phyloP scores from a whole-genome alignment of 345 rosid species.

The Populus alba region DNA sequence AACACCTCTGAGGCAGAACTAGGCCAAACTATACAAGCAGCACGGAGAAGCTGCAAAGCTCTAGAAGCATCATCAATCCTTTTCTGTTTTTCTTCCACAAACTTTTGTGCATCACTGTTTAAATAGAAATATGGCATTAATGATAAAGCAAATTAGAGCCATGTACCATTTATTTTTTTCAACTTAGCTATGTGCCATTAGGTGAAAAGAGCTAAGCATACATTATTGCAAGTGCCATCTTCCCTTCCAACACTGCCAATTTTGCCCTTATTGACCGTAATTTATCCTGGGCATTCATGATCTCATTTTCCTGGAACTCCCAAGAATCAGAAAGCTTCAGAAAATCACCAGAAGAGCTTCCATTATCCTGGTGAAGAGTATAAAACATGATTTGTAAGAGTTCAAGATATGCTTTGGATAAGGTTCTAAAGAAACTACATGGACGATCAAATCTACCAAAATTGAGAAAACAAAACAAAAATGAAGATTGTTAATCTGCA shows the following conservation, averaged over 20 bases:
- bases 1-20: slow-evolving; percentile 81
- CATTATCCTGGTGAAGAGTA: slow-evolving; percentile 33
- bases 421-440: background rate
- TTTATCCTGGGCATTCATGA: slow-evolving; percentile 59
- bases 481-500: background rate
- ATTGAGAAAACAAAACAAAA: slow-evolving; percentile 4
- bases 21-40: slow-evolving; percentile 76
- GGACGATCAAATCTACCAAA: background rate
- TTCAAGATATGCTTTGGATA: slow-evolving; percentile 1
- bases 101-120: slow-evolving; percentile 68
- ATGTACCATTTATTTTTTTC: background rate
- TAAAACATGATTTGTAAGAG: slow-evolving; percentile 17
- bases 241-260: slow-evolving; percentile 81
- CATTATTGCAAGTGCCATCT: slow-evolving; percentile 79
- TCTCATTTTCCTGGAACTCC: slow-evolving; percentile 85
- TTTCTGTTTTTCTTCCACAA: slow-evolving; percentile 69
- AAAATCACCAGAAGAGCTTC: slow-evolving; percentile 34
- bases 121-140: slow-evolving; percentile 10
- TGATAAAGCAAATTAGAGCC: slow-evolving; percentile 4
- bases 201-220: slow-evolving; percentile 27
- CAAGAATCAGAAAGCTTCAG: slow-evolving; percentile 65
- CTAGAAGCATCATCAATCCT: slow-evolving; percentile 59
- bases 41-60: slow-evolving; percentile 62
- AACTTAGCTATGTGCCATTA: background rate
- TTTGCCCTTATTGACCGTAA: slow-evolving; percentile 80